Base-by-base conservation (phyloP, 2,329 filamentous ascomycete species). In the Xylaria sp. region DNA sequence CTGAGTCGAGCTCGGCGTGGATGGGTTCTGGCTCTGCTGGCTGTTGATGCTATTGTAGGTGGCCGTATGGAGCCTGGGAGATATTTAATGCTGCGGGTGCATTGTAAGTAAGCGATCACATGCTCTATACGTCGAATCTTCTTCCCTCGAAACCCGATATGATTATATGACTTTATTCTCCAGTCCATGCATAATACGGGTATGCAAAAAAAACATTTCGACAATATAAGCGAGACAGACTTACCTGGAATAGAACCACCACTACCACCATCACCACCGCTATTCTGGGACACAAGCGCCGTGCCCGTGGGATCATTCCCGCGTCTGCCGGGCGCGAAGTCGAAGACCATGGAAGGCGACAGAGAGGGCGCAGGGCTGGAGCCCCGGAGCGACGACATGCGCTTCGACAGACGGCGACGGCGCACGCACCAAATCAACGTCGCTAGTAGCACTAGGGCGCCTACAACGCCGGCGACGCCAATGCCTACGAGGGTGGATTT, bases 191-290 rank as follows among this genome's bases (percentile, higher is more conserved):
- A 25, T 49, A 18, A 36, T 20, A 55, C 10, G 15, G 8, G 31
- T 33, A n/a, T 10, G 8, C 10, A 4, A 36, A 36, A 36, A 36
- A 36, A 36, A 12, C 28, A 36, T 20, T 8, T 55, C 7, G n/a
- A 36, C 9, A 8, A 55, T 2, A n/a, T 20, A 18, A 48, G 31
- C 12, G 15, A 25, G 43, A n/a, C 6, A 25, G n/a, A 69, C 78
- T 75, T 74, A 84, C 84, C 83, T 78, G 52, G 52, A 55, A 9
- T 18, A 55, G 52, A 15, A 55, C 25, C 28, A 7, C 23, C 49
- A 18, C 49, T 12, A 61, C 83, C 82, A 36, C 33, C 7, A 10
- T 2, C 9, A 33, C 6, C 31, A 33, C 31, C 31, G 7, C 31
- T 31, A 31, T 7, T 7, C 23, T 52, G 68, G 70, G n/a, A 48